These are phyloP conservation scores for Clonostachys byssicola DNA, from an alignment of 2,329 filamentous ascomycete species.

Conservation along the genomic window DNA sequence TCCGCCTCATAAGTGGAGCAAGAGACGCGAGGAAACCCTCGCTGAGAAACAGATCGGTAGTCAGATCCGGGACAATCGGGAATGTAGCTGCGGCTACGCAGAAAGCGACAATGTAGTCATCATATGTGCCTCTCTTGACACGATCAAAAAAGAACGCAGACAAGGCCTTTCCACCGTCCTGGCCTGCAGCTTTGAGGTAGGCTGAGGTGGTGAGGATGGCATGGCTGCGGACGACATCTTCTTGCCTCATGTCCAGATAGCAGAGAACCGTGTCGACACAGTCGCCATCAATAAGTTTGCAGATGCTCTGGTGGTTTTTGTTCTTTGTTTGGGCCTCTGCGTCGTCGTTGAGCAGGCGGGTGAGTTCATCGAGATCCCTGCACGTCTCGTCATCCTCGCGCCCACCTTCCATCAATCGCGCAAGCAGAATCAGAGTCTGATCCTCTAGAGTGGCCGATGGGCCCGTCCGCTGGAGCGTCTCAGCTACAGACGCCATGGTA, in stretches of 20 bases:
- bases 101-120: slow-evolving; percentile 87
- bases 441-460: slow-evolving; percentile 44
- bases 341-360: slow-evolving; percentile 56
- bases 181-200: slow-evolving; percentile 72
- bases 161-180: slow-evolving; percentile 67
- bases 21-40: slow-evolving; percentile 81
- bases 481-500: slow-evolving; percentile 25
- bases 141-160: slow-evolving; percentile 70
- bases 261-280: slow-evolving; percentile 82
- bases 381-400: slow-evolving; percentile 74
- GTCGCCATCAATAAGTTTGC: slow-evolving; percentile 64
- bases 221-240: slow-evolving; percentile 70
- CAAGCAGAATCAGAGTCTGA: slow-evolving; percentile 73
- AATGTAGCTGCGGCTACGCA: slow-evolving; percentile 89
- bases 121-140: slow-evolving; percentile 71
- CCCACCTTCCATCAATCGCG: slow-evolving; percentile 85
- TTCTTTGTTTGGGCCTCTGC: slow-evolving; percentile 35
- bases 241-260: slow-evolving; percentile 79
- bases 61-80: slow-evolving; percentile 74
- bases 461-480: slow-evolving; percentile 16
- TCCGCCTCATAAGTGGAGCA: slow-evolving; percentile 70
- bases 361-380: slow-evolving; percentile 51
- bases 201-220: slow-evolving; percentile 79
- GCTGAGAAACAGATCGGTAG: slow-evolving; percentile 76
- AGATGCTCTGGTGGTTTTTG: slow-evolving; percentile 41